phyloP scores from a whole-genome alignment of 1,139 yeast species.

The Taphrina sp. region DNA sequence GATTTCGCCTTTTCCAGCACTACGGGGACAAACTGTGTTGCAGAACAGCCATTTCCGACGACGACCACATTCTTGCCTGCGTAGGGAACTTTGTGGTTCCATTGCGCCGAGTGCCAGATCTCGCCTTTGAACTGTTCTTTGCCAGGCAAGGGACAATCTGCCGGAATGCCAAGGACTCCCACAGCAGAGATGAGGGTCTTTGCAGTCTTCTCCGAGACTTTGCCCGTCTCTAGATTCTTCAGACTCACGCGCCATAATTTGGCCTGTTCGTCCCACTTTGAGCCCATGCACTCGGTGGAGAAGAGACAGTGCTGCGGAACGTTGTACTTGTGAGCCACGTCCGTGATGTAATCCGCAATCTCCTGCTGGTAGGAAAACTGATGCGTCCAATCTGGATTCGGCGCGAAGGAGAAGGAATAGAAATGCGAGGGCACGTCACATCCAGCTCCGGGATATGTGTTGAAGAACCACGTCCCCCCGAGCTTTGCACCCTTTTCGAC shows the following conservation, averaged over 20 bases:
- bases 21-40: conserved; percentile 40
- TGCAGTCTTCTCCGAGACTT: conserved; percentile 27
- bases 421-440: conserved; percentile 42
- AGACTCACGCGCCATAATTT: conserved; percentile 39
- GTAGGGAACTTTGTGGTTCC: conserved; percentile 39
- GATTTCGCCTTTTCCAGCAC: conserved; percentile 1
- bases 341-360: conserved; percentile 39
- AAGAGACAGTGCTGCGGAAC: not conserved
- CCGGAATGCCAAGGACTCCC: conserved; percentile 40
- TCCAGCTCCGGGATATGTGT: conserved; percentile 41
- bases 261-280: conserved; percentile 38
- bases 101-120: conserved; percentile 39
- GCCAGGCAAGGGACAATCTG: conserved; percentile 39
- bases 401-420: conserved; percentile 41
- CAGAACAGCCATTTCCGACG: conserved; percentile 42
- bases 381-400: conserved; percentile 41
- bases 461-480: conserved; percentile 42
- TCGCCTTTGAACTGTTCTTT: conserved; percentile 40
- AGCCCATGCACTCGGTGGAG: conserved; percentile 24
- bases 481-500: conserved; percentile 40
- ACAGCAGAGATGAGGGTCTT: conserved; percentile 36
- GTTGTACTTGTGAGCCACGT: conserved; percentile 36
- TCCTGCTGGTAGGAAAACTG: conserved; percentile 39
- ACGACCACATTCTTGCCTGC: conserved; percentile 40
- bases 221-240: conserved; percentile 34